phyloP scores from a whole-genome alignment of 2,329 filamentous ascomycete genomes.

The Sporothrix euskadiensis region DNA sequence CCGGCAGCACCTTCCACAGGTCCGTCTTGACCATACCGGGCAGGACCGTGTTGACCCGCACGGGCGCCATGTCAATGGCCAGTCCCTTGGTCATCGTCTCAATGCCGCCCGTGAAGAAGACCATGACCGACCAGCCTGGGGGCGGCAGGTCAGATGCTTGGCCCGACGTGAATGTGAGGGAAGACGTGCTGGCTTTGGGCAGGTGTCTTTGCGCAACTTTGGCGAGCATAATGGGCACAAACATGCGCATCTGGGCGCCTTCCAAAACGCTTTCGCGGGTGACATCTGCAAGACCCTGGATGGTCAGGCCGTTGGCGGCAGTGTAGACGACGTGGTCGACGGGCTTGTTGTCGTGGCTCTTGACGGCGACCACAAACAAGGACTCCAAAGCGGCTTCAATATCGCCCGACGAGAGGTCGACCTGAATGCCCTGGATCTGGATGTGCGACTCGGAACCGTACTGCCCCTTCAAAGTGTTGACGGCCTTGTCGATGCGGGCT shows the following conservation, averaged over 20 bases:
- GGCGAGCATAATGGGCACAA: slow-evolving; percentile 40
- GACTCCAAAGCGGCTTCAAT: slow-evolving; percentile 40
- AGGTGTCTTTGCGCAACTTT: slow-evolving; percentile 40
- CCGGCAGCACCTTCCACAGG: slow-evolving; percentile 40
- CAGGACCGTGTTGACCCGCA: slow-evolving; percentile 63
- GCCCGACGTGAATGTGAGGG: slow-evolving; percentile 58
- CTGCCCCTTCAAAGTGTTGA: slow-evolving; percentile 36
- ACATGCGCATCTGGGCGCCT: slow-evolving; percentile 39
- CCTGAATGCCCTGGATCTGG: slow-evolving; percentile 38
- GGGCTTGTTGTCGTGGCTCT: slow-evolving; percentile 30
- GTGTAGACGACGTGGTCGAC: slow-evolving; percentile 37
- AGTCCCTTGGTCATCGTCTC: slow-evolving; percentile 56
- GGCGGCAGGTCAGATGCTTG: slow-evolving; percentile 52
- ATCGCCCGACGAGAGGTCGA: slow-evolving; percentile 36
- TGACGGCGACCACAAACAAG: slow-evolving; percentile 36
- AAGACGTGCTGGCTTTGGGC: slow-evolving; percentile 43
- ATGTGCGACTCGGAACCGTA: slow-evolving; percentile 32
- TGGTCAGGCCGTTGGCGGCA: slow-evolving; percentile 38
- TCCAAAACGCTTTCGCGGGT: slow-evolving; percentile 35
- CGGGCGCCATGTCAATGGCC: slow-evolving; percentile 62
- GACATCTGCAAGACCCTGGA: slow-evolving; percentile 33
- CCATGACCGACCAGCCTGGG: slow-evolving; percentile 53
- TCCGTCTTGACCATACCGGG: slow-evolving; percentile 57
- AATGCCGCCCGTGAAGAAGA: slow-evolving; percentile 51
- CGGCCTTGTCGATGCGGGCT: slow-evolving; percentile 49